Evolutionary conservation across 371 early-diverging fungal genomes (phyloP), one percentile per base, ranked within the genome.

Genomic region (Lichtheimia ramosa): DNA sequence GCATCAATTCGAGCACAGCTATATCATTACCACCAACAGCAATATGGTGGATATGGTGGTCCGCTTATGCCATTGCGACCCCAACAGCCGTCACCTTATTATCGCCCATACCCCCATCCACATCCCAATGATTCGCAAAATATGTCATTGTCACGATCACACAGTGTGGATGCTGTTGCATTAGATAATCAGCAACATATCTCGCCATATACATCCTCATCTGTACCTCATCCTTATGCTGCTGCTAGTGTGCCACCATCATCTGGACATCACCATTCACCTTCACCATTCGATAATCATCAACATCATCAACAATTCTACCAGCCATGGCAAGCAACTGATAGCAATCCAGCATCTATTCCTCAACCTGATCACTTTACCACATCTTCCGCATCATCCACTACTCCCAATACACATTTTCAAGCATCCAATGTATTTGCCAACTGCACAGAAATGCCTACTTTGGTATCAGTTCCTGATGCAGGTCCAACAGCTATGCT

Each of bases 401-500:
- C 34, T 8, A 34, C 34, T 8, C 34, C 34, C 34, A 34, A 34
- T 34, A 6, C 34, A 34, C 58, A 24, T 16, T 57, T 24, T 3
- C 58, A 57, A 57, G 25, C 40, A 18, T 34, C 34, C 34, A 34
- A 34, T 8, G 10, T 34, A 8, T n/a, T 18, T 5, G 56, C 18
- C 25, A 48, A 14, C n/a, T 46, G 48, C 41, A 20, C 61, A 14
- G 51, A 56, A 18, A 40, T 62, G 41, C 57, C 63, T 20, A 51
- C 60, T 12, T 43, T 76, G 59, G 64, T 76, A 5, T 56, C 77
- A 23, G 77, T 76, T 13, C 77, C 77, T 57, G 73, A 76, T 55
- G 73, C 77, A 48, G 77, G 77, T 23, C 77, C 77, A 2, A 76
- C 77, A 14, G 77, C 71, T 52, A 63, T 76, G 48, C 51, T 76